These are phyloP conservation scores for Phoma herbarum DNA, from an alignment of 2,329 filamentous ascomycete species.

Conservation along the genomic window DNA sequence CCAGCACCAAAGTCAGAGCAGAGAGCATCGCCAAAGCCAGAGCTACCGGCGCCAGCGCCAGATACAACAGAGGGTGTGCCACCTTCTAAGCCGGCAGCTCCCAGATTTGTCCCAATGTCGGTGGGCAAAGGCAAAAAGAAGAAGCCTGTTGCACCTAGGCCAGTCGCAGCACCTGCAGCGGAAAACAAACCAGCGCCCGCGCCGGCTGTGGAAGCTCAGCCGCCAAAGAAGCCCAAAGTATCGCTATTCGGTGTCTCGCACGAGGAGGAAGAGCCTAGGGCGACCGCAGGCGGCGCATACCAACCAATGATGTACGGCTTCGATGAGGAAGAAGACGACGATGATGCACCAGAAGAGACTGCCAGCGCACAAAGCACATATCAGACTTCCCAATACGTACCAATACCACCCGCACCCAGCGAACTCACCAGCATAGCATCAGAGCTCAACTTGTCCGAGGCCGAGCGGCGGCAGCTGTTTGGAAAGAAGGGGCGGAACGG, in stretches of 20 bases:
- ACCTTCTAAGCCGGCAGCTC: constrained; percentile 76
- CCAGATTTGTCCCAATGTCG: constrained; percentile 86
- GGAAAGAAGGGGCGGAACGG: constrained; percentile 68
- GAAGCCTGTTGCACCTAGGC: constrained; percentile 27
- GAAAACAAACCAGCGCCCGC: constrained; percentile 9
- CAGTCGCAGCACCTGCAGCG: constrained; percentile 13
- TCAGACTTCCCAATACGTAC: constrained; percentile 18
- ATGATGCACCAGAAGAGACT: constrained; percentile 25
- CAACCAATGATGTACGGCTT: constrained; percentile 50
- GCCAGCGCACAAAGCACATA: constrained; percentile 12
- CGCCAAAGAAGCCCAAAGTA: constrained; percentile 63
- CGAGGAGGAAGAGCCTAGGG: constrained; percentile 45
- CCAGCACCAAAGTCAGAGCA: constrained; percentile 39
- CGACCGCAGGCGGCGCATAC: constrained; percentile 42
- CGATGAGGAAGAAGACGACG: constrained; percentile 29
- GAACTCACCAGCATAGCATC: constrained; percentile 76
- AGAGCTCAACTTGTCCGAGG: constrained; percentile 79
- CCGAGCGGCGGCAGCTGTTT: constrained; percentile 83
- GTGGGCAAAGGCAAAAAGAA: constrained; percentile 75
- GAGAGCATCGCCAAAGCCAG: constrained; percentile 41
- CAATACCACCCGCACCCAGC: constrained; percentile 49
- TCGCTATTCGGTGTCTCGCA: constrained; percentile 74
- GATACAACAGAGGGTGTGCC: constrained; percentile 63
- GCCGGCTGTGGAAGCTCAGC: constrained; percentile 31
- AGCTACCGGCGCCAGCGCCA: background rate